A percentile compares a stretch with the other conserved stretches of the same genome.
Conservation (phyloP, 73 alveolate genomes). For the Breviolum minutum region DNA sequence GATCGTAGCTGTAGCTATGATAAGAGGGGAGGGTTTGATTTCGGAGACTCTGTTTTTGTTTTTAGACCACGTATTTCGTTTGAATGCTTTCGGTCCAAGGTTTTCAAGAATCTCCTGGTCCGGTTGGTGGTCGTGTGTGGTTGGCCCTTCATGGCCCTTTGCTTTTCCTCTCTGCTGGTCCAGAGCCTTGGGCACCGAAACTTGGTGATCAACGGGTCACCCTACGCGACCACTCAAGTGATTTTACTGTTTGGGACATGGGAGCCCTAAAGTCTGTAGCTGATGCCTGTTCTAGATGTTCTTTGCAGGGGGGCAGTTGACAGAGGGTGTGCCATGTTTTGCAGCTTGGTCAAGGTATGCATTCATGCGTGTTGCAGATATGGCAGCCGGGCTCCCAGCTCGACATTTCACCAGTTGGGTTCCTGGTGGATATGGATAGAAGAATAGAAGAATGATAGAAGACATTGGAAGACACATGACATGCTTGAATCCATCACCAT, state of each 20-base stretch:
- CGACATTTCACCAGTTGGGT: background rate
- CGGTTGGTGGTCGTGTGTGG: constrained; percentile 63
- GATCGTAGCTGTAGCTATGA: too few relatives aligned
- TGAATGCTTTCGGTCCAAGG: background rate
- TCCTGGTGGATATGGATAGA: too few relatives aligned
- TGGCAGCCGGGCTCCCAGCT: constrained; percentile 6
- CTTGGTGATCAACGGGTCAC: background rate
- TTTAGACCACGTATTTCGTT: too few relatives aligned
- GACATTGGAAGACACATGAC: too few relatives aligned
- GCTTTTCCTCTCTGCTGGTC: constrained; percentile 51
- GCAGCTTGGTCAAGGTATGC: constrained; percentile 36
- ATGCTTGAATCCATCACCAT: too few relatives aligned
- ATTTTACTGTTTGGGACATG: background rate
- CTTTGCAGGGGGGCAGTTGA: too few relatives aligned
- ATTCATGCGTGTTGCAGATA: constrained; percentile 49
- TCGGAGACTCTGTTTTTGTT: too few relatives aligned
- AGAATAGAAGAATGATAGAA: too few relatives aligned
- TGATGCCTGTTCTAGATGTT: background rate
- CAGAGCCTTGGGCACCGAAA: constrained; percentile 82
- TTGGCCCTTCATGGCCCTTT: constrained; percentile 48
- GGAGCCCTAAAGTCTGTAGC: background rate
- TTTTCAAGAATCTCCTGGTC: constrained; percentile 34
- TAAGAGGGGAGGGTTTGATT: too few relatives aligned
- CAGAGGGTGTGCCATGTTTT: too few relatives aligned
- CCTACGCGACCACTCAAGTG: background rate